A percentile compares a stretch with the other conserved stretches of the same genome.
Evolutionary conservation across 1,139 yeast genomes (phyloP).

Genomic region (Hyphopichia khmerensis): DNA sequence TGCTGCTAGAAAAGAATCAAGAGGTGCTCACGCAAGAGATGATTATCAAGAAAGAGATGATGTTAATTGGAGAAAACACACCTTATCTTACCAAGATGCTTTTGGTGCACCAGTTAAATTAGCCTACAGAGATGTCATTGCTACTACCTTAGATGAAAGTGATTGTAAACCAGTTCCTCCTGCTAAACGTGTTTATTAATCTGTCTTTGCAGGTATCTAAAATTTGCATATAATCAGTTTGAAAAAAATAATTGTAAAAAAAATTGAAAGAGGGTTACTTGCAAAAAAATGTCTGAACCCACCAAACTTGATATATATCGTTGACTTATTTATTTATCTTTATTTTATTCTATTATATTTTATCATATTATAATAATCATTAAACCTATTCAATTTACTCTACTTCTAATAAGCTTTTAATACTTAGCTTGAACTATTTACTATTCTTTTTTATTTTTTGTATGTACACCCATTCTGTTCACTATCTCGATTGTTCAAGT

Average conservation of each 20-base stretch:
- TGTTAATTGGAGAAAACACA: conserved; percentile 96
- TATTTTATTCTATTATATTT: neutral
- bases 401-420: neutral
- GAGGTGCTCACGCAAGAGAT: conserved; percentile 99
- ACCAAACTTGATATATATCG: too few species aligned
- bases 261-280: too few species aligned
- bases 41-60: conserved; percentile 97
- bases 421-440: too few species aligned
- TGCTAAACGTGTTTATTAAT: conserved; percentile 86
- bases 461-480: too few species aligned
- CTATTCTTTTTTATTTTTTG: too few species aligned
- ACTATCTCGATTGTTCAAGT: too few species aligned
- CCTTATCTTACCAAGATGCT: conserved; percentile 83
- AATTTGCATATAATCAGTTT: too few species aligned
- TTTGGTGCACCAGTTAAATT: conserved; percentile 72
- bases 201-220: neutral
- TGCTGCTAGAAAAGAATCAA: conserved; percentile 92
- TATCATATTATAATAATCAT: neutral
- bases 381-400: neutral
- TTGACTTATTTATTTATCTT: neutral
- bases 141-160: conserved; percentile 79
- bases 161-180: conserved; percentile 98
- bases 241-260: too few species aligned
- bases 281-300: too few species aligned
- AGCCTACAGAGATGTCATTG: conserved; percentile 84